Conservation (phyloP, 2,329 filamentous ascomycete species). For the Amauroascus niger region DNA sequence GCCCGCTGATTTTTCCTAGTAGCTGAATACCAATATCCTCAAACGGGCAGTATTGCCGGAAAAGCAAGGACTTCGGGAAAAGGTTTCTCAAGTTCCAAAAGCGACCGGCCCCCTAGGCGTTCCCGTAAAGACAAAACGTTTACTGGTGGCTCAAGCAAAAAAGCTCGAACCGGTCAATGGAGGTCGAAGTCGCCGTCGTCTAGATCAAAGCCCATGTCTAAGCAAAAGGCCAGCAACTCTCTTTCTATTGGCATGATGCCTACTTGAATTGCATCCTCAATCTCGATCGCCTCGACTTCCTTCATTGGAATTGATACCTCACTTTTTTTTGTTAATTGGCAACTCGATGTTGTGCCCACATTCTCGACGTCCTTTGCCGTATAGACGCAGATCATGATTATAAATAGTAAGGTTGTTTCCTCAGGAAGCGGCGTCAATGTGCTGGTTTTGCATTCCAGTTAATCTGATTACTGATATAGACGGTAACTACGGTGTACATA, state of each 20-base stretch:
- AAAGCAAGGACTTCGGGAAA: conserved; percentile 3
- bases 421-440: background rate
- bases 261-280: conserved; percentile 19
- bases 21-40: conserved; percentile 17
- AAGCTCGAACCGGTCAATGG: conserved; percentile 5
- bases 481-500: background rate
- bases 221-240: conserved; percentile 8
- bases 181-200: conserved; percentile 6
- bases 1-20: conserved; percentile 1
- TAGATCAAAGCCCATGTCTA: conserved; percentile 8
- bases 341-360: background rate
- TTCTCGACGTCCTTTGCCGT: background rate
- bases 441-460: background rate
- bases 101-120: background rate
- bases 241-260: conserved; percentile 34
- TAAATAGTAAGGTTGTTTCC: background rate
- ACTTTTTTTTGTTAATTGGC: background rate
- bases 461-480: background rate
- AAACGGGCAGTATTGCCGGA: background rate
- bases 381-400: background rate
- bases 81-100: conserved; percentile 4
- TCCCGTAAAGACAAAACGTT: background rate
- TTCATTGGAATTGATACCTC: background rate
- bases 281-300: background rate
- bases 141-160: conserved; percentile 4